phyloP scores from a whole-genome alignment of 2,329 filamentous ascomycete genomes.

The Mariannaea sp. region DNA sequence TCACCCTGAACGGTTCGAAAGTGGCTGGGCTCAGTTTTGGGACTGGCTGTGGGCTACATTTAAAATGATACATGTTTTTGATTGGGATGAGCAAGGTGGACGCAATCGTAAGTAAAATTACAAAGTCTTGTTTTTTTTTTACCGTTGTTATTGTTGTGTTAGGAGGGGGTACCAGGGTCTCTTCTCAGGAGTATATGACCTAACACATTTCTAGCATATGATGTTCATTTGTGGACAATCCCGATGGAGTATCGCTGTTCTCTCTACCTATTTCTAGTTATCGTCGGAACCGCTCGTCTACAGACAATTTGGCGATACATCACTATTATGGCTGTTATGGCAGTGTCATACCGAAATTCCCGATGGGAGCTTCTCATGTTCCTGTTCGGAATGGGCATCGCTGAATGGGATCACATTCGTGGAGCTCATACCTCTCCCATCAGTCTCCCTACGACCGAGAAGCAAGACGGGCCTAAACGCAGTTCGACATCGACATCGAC shows the following conservation, averaged over 20 bases:
- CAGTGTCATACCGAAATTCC: slow-evolving; percentile 53
- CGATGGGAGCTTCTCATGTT: slow-evolving; percentile 63
- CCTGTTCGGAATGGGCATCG: slow-evolving; percentile 57
- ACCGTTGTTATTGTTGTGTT: no score
- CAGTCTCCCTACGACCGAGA: slow-evolving; percentile 34
- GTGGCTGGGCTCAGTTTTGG: slow-evolving; percentile 46
- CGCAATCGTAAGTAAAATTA: slow-evolving; percentile 47
- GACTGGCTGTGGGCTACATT: slow-evolving; percentile 56
- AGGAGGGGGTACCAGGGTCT: no score
- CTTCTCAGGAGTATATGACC: no score
- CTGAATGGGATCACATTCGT: slow-evolving; percentile 58
- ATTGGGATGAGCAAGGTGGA: slow-evolving; percentile 54
- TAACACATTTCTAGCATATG: slow-evolving; percentile 47
- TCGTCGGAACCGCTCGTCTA: slow-evolving; percentile 56
- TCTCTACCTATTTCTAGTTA: slow-evolving; percentile 59
- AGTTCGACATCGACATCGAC: no score
- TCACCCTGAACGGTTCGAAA: slow-evolving; percentile 49
- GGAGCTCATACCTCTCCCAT: slow-evolving; percentile 48
- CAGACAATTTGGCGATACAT: slow-evolving; percentile 48
- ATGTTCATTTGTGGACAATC: slow-evolving; percentile 67
- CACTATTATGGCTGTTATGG: slow-evolving; percentile 48
- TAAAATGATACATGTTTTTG: slow-evolving; percentile 56
- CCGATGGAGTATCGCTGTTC: slow-evolving; percentile 64
- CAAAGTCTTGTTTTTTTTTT: neutral
- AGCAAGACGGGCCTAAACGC: slow-evolving; percentile 5